Conservation (phyloP, 1,139 yeast species). For the Yamadazyma siamensis region DNA sequence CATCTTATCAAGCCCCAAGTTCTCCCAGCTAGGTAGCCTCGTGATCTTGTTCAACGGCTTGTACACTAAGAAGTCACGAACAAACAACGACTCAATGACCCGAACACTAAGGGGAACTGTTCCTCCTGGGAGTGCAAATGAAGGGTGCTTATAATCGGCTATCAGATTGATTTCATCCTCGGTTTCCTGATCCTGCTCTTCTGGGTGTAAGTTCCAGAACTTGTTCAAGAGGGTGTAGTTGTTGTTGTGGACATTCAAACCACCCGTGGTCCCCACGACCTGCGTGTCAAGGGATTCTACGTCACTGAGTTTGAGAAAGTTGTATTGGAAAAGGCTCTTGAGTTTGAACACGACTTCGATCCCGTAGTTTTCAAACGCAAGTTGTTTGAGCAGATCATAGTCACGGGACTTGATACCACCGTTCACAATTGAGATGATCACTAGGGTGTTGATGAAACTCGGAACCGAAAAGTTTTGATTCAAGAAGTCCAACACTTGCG, state of each 20-base stretch:
- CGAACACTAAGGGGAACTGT: slow-evolving; percentile 49
- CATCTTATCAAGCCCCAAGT: slow-evolving; percentile 34
- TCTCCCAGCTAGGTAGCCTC: slow-evolving; percentile 46
- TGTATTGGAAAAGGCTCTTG: slow-evolving; percentile 23
- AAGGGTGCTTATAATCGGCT: slow-evolving; percentile 39
- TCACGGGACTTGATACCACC: slow-evolving; percentile 66
- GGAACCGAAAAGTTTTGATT: slow-evolving; percentile 32
- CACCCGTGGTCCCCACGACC: slow-evolving; percentile 32
- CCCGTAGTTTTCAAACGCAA: slow-evolving; percentile 59
- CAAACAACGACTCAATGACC: slow-evolving; percentile 49
- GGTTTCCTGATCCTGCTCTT: slow-evolving; percentile 20
- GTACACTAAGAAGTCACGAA: slow-evolving; percentile 42
- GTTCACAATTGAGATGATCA: slow-evolving; percentile 55
- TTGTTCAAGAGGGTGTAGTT: slow-evolving; percentile 39
- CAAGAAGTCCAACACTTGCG: slow-evolving; percentile 47
- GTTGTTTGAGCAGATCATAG: slow-evolving; percentile 45
- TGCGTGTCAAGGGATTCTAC: slow-evolving; percentile 16
- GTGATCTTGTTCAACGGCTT: slow-evolving; percentile 39
- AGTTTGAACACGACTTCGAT: slow-evolving; percentile 36
- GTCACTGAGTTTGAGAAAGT: slow-evolving; percentile 24
- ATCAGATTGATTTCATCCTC: slow-evolving; percentile 13
- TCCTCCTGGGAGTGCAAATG: slow-evolving; percentile 51
- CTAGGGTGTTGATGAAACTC: slow-evolving; percentile 46
- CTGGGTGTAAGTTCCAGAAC: slow-evolving; percentile 46
- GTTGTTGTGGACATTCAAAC: slow-evolving; percentile 27